Evolutionary conservation across 495 filamentous ascomycete genomes (phyloP), one percentile per base, ranked within the genome.

Genomic region (Trichoderma erinaceum): DNA sequence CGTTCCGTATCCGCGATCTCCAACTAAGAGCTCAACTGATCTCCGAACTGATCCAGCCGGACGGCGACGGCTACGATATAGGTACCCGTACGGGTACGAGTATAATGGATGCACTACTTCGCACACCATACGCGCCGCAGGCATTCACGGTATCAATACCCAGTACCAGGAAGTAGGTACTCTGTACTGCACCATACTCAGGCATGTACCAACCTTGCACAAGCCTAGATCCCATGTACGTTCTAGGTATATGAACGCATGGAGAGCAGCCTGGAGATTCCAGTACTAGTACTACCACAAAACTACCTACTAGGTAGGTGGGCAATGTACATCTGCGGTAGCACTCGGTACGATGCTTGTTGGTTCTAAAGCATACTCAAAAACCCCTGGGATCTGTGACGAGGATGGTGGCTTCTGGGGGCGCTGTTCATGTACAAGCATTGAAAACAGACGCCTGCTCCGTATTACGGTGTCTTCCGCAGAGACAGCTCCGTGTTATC

Each of bases 311-410:
- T 5, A 3, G 3, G 3, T 10, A 38, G 35, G 35, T 38, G 8
- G 35, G 44, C 44, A n/a, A n/a, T 61, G 27, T 61, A 32, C 56
- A 48, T 16, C 44, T 5, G n/a, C 56, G 8, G 35, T 38, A 38
- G 35, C 35, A 38, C 35, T 38, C 35, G 35, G 35, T 38, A 38
- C 35, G 35, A 10, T 38, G 35, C 35, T 38, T 38, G 35, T 38
- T 38, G 35, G 8, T 10, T 38, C 35, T 38, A 38, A 38, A 38
- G 35, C 8, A 38, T 23, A 3, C 27, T 6, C 52, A 25, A 12
- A 61, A 61, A 61, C 15, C 25, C 56, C 27, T 12, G 25, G 56
- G 56, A 56, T 56, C 50, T 56, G 50, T 56, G 50, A 56, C 56
- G 56, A 32, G 56, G 56, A 61, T 61, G 18, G 18, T 52, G 48